Evolutionary conservation across 2,329 filamentous ascomycete genomes (phyloP), one percentile per base, ranked within the genome.

Genomic region (Xylaria sp.): DNA sequence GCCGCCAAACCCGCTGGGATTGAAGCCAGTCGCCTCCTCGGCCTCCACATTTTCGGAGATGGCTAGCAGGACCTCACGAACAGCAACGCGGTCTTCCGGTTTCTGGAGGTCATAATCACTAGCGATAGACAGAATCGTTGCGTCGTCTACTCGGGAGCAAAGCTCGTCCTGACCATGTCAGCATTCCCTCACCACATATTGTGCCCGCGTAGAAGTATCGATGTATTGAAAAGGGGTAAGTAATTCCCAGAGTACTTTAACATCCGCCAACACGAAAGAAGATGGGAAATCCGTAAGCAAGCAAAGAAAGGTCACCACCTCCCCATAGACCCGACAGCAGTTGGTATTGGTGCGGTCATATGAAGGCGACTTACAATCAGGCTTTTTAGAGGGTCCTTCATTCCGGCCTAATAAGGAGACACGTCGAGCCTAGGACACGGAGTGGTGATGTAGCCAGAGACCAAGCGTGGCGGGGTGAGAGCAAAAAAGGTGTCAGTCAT

Each of bases 11-110:
- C 90, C 92, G 31, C 90, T 92, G 0, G 91, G 86, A 67, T 95
- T 92, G 71, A 96, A 96, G 0, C 87, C 88, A 9, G 86, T 87
- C 15, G 87, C 84, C 71, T 95, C 91, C 72, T 95, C 90, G 1
- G 78, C 76, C 0, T 79, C 73, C 0, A 90, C 92, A 60, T 84
- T 79, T 29, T 85, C 79, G 53, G 89, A 90, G 13, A 97, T 77
- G 1, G 77, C 75, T n/a, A 90, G 81, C 1, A 97, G 80, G 0
- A 84, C 81, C n/a, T 78, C 72, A 29, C 84, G 83, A 2, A 88
- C 86, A 9, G 80, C 77, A 2, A 82, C 71, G 31, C 87, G 78
- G 41, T 87, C 79, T 0, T 77, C 73, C 0, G 82, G 69, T 21
- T 86, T 75, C 2, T 76, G 73, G 17, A 93, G 78, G 68, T 93